Evolutionary conservation across 2,329 filamentous ascomycete genomes (phyloP), one percentile per base, ranked within the genome.

Genomic region (Pseudopyrenochaeta lycopersici): DNA sequence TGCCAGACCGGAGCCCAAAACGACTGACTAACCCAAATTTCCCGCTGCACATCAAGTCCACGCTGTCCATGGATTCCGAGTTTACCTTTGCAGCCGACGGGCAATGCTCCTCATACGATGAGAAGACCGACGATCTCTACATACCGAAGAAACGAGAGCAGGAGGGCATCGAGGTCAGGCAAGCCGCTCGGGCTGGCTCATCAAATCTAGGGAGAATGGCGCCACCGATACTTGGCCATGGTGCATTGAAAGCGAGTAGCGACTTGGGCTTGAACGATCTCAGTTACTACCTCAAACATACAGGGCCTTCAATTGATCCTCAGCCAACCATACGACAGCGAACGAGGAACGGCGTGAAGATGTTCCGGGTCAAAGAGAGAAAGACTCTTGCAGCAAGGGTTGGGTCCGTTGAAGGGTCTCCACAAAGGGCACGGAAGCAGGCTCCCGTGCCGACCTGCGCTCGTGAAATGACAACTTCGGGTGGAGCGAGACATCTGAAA

Each of bases 221-320:
- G 21, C 71, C 71, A 42, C 68, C 66, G 7, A 73, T 74, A n/a
- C 64, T 70, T 18, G 61, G 65, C 23, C 70, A 74, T 23, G 63
- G 64, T 23, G 64, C 70, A n/a, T 60, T 73, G 29, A 69, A 67
- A 1, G 64, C 67, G 2, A 66, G 59, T 33, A 61, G 64, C 27
- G 50, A 67, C 6, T 46, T 72, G 23, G 54, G 63, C 1, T 40
- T 74, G 32, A 73, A 72, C 40, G 70, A 72, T 29, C 60, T 74
- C 29, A 65, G 60, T 33, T 70, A 51, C 45, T 73, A 66, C 29
- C 60, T 74, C 15, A 68, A 64, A 27, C 60, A 73, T 33, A 73
- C 71, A 11, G 70, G 72, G 7, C 72, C 71, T 7, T 42, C 56
- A 1, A 33, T 53, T 3, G 58, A 63, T 3, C 41, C 57, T 4